Evolutionary conservation across 495 filamentous ascomycete genomes (phyloP).

Genomic region (Neurospora africana): DNA sequence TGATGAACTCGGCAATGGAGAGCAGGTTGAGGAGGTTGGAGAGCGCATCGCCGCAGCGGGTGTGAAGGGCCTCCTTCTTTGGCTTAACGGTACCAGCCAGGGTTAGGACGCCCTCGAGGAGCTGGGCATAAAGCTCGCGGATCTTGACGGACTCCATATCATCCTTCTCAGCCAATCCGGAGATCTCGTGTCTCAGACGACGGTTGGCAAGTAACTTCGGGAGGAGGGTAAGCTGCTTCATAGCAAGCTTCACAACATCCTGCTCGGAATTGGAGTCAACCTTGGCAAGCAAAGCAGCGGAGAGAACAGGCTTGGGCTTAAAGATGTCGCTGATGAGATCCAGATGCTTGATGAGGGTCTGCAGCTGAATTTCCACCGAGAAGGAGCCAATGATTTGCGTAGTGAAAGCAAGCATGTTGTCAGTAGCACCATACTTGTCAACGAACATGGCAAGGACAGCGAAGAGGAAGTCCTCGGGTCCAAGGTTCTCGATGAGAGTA

Average conservation of each 20-base stretch:
- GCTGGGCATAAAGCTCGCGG: slow-evolving; percentile 54
- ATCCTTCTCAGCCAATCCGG: slow-evolving; percentile 38
- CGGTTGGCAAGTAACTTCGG: slow-evolving; percentile 41
- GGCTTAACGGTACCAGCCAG: slow-evolving; percentile 50
- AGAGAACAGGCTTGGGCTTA: slow-evolving; percentile 56
- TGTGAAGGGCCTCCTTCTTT: slow-evolving; percentile 47
- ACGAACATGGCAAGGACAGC: slow-evolving; percentile 61
- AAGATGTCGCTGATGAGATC: slow-evolving; percentile 61
- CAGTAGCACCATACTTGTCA: slow-evolving; percentile 52
- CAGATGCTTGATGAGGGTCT: slow-evolving; percentile 61
- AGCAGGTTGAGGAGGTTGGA: slow-evolving; percentile 65
- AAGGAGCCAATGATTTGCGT: slow-evolving; percentile 45
- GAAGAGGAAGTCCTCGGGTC: slow-evolving; percentile 69
- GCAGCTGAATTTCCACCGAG: slow-evolving; percentile 54
- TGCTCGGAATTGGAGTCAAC: slow-evolving; percentile 46
- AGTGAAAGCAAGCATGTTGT: slow-evolving; percentile 41
- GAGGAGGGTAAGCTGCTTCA: slow-evolving; percentile 52
- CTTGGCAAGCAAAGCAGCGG: slow-evolving; percentile 54
- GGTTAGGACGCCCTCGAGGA: slow-evolving; percentile 56
- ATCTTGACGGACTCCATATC: slow-evolving; percentile 51
- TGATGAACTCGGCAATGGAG: slow-evolving; percentile 74
- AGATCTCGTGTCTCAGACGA: slow-evolving; percentile 37
- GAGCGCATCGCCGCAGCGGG: slow-evolving; percentile 57
- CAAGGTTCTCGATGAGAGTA: slow-evolving; percentile 71
- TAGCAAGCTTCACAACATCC: slow-evolving; percentile 48